Base-by-base conservation (phyloP, 495 filamentous ascomycete genomes). In the Xylaria grammica region DNA sequence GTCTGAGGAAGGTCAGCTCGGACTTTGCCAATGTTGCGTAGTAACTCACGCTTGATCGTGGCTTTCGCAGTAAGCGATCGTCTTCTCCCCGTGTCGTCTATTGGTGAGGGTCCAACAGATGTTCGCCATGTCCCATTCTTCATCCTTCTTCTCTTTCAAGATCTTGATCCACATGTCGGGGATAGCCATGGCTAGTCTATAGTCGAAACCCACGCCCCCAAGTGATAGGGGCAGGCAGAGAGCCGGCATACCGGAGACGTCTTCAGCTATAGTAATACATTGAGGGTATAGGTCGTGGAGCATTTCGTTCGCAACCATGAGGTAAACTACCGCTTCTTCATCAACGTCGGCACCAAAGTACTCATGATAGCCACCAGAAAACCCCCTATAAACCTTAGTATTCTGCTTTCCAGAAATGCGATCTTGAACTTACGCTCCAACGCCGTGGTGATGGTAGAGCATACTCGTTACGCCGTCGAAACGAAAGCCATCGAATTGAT, bases 151-250 rank as follows among this genome's bases (percentile, higher is more conserved):
- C 76, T 98, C 96, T 76, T 99, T 99, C 55, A 99, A 79, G 72
- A 93, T 89, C 79, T 98, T 99, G 84, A 99, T 99, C 84, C 95
- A 99, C 90, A 98, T 90, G 77, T 99, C 95, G 15, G 95, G 95
- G 68, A 99, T 89, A 10, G 95, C 95, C 95, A 99, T 99, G 51
- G 93, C 95, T 20, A 99, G 88, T 67, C 95, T 86, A 78, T 99
- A 99, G 78, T 99, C 95, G 74, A 99, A 99, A 15, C 95, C 95
- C 63, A 97, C 86, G 42, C 95, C 95, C 17, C 95, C 95, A 7
- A 97, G 82, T 0, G 89, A 87, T 49, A 98, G 82, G 3, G 91
- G 85, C 8, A 98, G 78, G 77, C 95, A 98, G 46, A 99, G 81
- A 8, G 92, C 94, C 49, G 95, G 95, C 95, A 99, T 99, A 10